A percentile compares a stretch with the other conserved stretches of the same genome.
Conservation (phyloP, 495 filamentous ascomycete species). For the Lentithecium fluviatile region DNA sequence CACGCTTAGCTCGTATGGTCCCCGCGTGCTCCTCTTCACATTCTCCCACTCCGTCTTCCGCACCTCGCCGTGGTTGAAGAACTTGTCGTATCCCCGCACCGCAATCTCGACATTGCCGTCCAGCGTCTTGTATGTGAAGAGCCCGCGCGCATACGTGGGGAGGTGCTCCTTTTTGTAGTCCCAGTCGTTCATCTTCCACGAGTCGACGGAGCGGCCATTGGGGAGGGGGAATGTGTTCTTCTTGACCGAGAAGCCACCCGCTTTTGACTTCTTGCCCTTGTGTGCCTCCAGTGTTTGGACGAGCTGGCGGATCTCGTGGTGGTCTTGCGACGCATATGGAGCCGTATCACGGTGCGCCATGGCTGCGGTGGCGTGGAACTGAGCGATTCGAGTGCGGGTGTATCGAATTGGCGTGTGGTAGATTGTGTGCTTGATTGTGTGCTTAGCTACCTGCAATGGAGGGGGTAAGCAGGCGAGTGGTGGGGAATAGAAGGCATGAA, state of each 20-base stretch:
- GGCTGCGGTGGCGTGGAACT: slow-evolving; percentile 13
- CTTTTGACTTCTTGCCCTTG: slow-evolving; percentile 45
- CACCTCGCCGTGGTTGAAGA: slow-evolving; percentile 90
- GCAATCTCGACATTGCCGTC: slow-evolving; percentile 71
- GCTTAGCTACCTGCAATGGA: slow-evolving; percentile 11
- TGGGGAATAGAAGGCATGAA: slow-evolving; percentile 14
- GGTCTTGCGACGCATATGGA: slow-evolving; percentile 64
- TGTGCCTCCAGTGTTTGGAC: slow-evolving; percentile 58
- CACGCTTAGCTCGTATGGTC: slow-evolving; percentile 91
- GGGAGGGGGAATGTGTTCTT: slow-evolving; percentile 69
- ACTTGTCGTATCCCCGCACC: slow-evolving; percentile 93
- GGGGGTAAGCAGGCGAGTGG: slow-evolving; percentile 11
- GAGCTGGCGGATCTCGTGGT: slow-evolving; percentile 59
- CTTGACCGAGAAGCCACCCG: slow-evolving; percentile 60
- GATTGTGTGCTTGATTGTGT: not conserved
- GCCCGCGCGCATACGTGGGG: slow-evolving; percentile 85
- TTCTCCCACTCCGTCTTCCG: slow-evolving; percentile 75
- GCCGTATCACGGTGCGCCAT: slow-evolving; percentile 44
- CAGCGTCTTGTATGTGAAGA: slow-evolving; percentile 74
- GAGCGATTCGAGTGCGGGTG: not conserved
- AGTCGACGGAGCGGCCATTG: slow-evolving; percentile 66
- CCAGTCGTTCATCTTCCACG: slow-evolving; percentile 91
- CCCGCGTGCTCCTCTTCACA: slow-evolving; percentile 72
- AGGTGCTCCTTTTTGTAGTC: slow-evolving; percentile 85
- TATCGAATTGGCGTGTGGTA: slow-evolving; percentile 8